Base-by-base conservation (phyloP, 2,329 filamentous ascomycete species). In the Fusarium sp. region DNA sequence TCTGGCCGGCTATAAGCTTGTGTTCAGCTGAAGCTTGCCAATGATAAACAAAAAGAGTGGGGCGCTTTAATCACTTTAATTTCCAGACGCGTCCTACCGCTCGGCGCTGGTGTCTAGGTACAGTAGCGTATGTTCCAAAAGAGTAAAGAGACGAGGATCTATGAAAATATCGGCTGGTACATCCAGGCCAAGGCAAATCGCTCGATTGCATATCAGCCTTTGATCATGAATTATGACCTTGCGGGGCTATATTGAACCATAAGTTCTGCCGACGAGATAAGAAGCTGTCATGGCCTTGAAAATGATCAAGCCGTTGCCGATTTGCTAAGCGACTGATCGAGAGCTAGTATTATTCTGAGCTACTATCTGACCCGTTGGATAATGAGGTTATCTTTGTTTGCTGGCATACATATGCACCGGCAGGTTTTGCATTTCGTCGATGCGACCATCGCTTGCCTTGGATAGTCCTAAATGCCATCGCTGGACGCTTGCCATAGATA, bases 61-160 rank as follows among this genome's bases (percentile, higher is more conserved):
- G 41, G 27, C 60, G 27, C 27, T 65, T 70, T 73, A 75, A 77
- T 77, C 64, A 74, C 66, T 54, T 63, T 73, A 77, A 77, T 77
- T 73, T 76, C 73, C 67, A 66, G 64, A 62, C 72, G 61, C 74
- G 74, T 69, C 68, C 70, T 72, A 67, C 68, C 58, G 51, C 21
- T 49, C n/a, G 11, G n/a, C 46, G 46, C 37, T 60, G 58, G 69
- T 58, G 71, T 64, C 63, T 52, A 38, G 58, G 23, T 44, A 21
- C 29, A 58, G 72, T 63, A 72, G 70, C 46, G 69, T 54, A 65
- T 68, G 63, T 48, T 55, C 62, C 37, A 56, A 57, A 61, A 54
- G 66, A 51, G 58, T 58, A 73, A 75, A 65, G 37, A 54, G 60
- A 60, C 44, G 37, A 52, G 55, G 51, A 33, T 27, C 46, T 31